Base-by-base conservation (phyloP, 176 grass and related monocot species). In the Oryza meyeriana region DNA sequence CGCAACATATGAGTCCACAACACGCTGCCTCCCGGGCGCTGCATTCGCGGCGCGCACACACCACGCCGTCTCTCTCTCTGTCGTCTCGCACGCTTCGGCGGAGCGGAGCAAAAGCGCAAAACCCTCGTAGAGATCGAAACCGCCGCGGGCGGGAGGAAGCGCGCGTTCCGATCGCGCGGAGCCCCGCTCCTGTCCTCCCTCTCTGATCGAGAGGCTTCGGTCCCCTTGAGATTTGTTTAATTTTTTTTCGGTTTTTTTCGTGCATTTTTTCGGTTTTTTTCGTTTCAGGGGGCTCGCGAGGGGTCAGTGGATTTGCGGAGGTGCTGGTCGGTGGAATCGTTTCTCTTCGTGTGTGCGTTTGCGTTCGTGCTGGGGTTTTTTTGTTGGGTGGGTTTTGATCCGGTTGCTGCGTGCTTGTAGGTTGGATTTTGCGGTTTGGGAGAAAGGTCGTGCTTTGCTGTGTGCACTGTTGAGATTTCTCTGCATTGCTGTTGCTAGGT, bases 391-490 rank as follows among this genome's bases (percentile, higher is more conserved):
- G 59, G 69, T 45, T 74, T 84, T 88, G 35, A 84, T 84, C 69
- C 66, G 67, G 48, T 66, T 67, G 13, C 5, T 83, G 67, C 26
- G 3, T 69, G 81, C 20, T 7, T 85, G 64, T 42, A 85, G 87
- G 86, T 34, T 79, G 86, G 61, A 71, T 52, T 64, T 27, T n/a
- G 45, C 34, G 42, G 80, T 14, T 78, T 45, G 45, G 41, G 66
- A 34, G 69, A 79, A 75, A 18, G 24, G 17, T 2, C 7, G 4
- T 61, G 47, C 16, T 48, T 48, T 38, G 8, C 30, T 38, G 24
- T 24, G 22, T 31, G 36, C 61, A 14, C 36, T 16, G 26, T 24
- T n/a, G 22, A 62, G 29, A 74, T 68, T 35, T 61, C 47, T 61
- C 52, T 13, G 11, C 11, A 38, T 24, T 0, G 47, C 22, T 34